A percentile compares a stretch with the other conserved stretches of the same genome.
These are phyloP conservation scores for Tieghemiomyces parasiticus DNA, from an alignment of 192 early-diverging fungal genomes.

Conservation along the genomic window DNA sequence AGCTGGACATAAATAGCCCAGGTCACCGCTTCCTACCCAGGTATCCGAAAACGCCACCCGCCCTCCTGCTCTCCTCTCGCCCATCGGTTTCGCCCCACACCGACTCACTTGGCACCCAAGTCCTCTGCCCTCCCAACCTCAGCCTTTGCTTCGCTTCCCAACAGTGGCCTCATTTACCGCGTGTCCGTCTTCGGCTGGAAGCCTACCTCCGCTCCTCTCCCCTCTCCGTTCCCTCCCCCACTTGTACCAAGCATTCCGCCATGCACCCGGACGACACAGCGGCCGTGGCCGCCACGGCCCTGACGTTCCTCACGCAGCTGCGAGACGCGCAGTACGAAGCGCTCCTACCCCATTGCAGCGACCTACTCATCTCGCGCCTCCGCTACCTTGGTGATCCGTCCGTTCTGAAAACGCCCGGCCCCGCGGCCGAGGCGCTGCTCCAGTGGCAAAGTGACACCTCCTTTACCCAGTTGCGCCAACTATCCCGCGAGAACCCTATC, in stretches of 20 bases:
- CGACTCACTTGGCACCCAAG: too few relatives aligned
- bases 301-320: background rate
- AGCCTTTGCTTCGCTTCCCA: background rate
- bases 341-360: constrained; percentile 4
- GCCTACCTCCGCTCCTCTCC: too few relatives aligned
- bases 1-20: too few relatives aligned
- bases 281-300: background rate
- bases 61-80: too few relatives aligned
- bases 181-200: too few relatives aligned
- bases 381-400: constrained; percentile 5
- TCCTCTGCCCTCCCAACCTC: too few relatives aligned
- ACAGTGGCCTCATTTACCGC: too few relatives aligned
- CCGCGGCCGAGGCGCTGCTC: background rate
- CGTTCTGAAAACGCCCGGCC: background rate
- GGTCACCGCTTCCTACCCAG: too few relatives aligned
- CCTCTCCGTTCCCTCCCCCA: background rate
- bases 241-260: background rate
- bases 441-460: constrained; percentile 8
- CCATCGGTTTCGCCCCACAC: too few relatives aligned
- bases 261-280: background rate
- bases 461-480: background rate
- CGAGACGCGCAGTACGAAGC: background rate
- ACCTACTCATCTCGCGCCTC: background rate
- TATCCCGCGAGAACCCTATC: background rate
- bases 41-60: too few relatives aligned